A percentile compares a stretch with the other conserved stretches of the same genome.
These are phyloP conservation scores for Aristolochia contorta DNA, from an alignment of 164 flowering plant species.

Conservation along the genomic window DNA sequence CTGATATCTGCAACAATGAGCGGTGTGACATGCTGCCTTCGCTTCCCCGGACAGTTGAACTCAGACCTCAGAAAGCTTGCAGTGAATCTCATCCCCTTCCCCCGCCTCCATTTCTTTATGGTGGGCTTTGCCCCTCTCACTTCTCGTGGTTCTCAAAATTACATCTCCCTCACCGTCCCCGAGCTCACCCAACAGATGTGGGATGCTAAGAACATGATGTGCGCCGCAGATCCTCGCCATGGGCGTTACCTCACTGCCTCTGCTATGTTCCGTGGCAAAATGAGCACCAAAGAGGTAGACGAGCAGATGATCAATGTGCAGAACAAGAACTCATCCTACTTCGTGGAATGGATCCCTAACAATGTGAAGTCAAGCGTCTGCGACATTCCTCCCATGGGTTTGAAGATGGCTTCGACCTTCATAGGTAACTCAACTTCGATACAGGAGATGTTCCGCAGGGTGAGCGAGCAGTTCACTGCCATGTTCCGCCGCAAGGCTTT, in stretches of 20 bases:
- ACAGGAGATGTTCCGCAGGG: constrained; percentile 81
- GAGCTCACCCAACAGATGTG: constrained; percentile 88
- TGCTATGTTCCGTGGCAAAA: constrained; percentile 77
- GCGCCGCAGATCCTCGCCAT: constrained; percentile 79
- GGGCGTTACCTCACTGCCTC: constrained; percentile 82
- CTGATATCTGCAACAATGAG: constrained; percentile 85
- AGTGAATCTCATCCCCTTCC: constrained; percentile 78
- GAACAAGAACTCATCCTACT: constrained; percentile 83
- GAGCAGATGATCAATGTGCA: constrained; percentile 83
- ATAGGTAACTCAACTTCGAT: constrained; percentile 75
- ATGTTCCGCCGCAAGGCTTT: constrained; percentile 86
- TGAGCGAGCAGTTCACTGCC: constrained; percentile 85
- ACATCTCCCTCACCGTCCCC: constrained; percentile 72
- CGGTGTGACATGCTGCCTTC: constrained; percentile 75
- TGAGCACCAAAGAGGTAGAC: constrained; percentile 85
- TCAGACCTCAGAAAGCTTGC: constrained; percentile 76
- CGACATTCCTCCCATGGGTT: constrained; percentile 37
- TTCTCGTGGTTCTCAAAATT: constrained; percentile 77
- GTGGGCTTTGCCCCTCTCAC: constrained; percentile 85
- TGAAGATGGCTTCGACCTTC: constrained; percentile 76
- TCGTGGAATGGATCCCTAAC: constrained; percentile 75
- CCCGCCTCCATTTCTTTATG: constrained; percentile 90
- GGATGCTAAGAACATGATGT: constrained; percentile 87
- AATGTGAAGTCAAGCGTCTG: constrained; percentile 41
- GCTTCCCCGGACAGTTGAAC: constrained; percentile 84